Evolutionary conservation across 2,329 filamentous ascomycete genomes (phyloP).

Genomic region (Sporothrix sp.): DNA sequence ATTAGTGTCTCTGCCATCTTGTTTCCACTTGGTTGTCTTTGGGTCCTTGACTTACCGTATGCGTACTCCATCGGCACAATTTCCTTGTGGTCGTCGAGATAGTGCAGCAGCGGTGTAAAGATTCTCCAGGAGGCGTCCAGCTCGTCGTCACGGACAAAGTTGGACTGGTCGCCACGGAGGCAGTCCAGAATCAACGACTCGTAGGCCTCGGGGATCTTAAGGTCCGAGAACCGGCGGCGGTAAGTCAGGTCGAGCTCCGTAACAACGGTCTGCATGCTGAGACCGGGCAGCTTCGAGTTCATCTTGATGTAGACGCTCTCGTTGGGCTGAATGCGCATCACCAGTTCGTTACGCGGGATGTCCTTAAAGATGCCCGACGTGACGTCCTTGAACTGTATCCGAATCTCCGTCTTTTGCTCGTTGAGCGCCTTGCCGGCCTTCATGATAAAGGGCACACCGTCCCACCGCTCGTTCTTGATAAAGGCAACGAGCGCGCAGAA

Average conservation of each 20-base stretch:
- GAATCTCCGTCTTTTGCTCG: slow-evolving; percentile 98
- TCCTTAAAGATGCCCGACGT: slow-evolving; percentile 99
- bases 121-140: slow-evolving; percentile 97
- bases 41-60: slow-evolving; percentile 60
- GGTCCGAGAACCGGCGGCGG: slow-evolving; percentile 93
- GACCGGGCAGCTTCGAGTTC: slow-evolving; percentile 97
- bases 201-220: slow-evolving; percentile 99
- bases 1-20: slow-evolving; percentile 14
- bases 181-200: slow-evolving; percentile 96
- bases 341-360: slow-evolving; percentile 96
- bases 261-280: slow-evolving; percentile 99
- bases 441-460: slow-evolving; percentile 97
- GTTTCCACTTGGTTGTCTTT: not conserved
- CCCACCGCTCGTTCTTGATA: slow-evolving; percentile 99
- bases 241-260: slow-evolving; percentile 98
- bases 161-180: slow-evolving; percentile 97
- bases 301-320: slow-evolving; percentile 99
- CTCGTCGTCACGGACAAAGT: slow-evolving; percentile 96
- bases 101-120: slow-evolving; percentile 94
- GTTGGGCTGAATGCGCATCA: slow-evolving; percentile 98
- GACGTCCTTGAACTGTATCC: slow-evolving; percentile 99
- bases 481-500: slow-evolving; percentile 96
- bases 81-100: slow-evolving; percentile 98
- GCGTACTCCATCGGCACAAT: slow-evolving; percentile 99
- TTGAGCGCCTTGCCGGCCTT: slow-evolving; percentile 98